Percentiles rank a stretch among this genome's conserved stretches.
These are phyloP conservation scores for Eucommia ulmoides DNA, from an alignment of 257 asterid species.

Conservation along the genomic window DNA sequence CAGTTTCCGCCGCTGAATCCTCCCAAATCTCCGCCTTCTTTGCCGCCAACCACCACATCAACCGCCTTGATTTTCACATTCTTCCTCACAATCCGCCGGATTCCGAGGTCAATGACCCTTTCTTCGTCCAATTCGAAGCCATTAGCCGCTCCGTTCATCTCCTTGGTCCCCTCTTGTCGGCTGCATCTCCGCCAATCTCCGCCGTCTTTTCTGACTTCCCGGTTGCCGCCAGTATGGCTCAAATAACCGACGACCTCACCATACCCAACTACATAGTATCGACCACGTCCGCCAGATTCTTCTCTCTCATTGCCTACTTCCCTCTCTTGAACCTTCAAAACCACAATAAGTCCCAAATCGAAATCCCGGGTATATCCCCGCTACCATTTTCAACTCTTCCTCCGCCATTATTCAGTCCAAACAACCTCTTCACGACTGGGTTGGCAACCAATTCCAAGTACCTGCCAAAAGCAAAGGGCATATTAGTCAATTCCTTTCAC, in stretches of 20 bases:
- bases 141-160: slow-evolving; percentile 11
- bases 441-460: slow-evolving; percentile 25
- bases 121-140: slow-evolving; percentile 11
- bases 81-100: slow-evolving; percentile 2
- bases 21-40: slow-evolving; percentile 10
- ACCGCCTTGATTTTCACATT: slow-evolving; percentile 18
- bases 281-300: slow-evolving; percentile 29
- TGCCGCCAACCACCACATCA: slow-evolving; percentile 14
- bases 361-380: slow-evolving; percentile 20
- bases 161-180: slow-evolving; percentile 11
- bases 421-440: slow-evolving; percentile 14
- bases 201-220: slow-evolving; percentile 26
- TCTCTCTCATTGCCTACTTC: slow-evolving; percentile 12
- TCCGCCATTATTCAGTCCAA: slow-evolving; percentile 19
- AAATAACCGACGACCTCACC: slow-evolving; percentile 11
- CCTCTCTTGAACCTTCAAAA: slow-evolving; percentile 14
- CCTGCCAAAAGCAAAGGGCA: slow-evolving; percentile 22
- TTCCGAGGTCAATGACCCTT: slow-evolving; percentile 12
- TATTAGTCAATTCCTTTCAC: slow-evolving; percentile 25
- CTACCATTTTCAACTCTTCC: slow-evolving; percentile 18
- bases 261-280: slow-evolving; percentile 18
- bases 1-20: slow-evolving; percentile 4
- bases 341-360: slow-evolving; percentile 8
- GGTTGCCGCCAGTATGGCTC: slow-evolving; percentile 15
- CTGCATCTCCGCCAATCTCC: slow-evolving; percentile 9